phyloP scores from a whole-genome alignment of 331 rosid genomes.

The Stylosanthes scabra region DNA sequence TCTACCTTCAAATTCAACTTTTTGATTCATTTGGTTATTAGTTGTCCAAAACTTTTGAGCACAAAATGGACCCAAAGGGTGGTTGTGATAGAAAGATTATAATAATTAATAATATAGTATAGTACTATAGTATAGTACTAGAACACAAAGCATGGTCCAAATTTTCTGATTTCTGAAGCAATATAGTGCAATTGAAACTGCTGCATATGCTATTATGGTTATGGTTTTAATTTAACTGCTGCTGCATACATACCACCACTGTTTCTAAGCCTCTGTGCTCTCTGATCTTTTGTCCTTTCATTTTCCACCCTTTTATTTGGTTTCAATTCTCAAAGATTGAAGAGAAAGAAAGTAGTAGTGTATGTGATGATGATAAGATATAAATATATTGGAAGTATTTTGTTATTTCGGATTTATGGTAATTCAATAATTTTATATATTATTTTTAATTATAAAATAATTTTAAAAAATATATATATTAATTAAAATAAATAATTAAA shows the following conservation, averaged over 20 bases:
- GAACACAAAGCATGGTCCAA: constrained; percentile 34
- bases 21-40: background rate
- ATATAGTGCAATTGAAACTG: constrained; percentile 13
- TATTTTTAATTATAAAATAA: too few relatives aligned
- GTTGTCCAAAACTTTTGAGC: constrained; percentile 32
- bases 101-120: too few relatives aligned
- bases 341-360: too few relatives aligned
- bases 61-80: constrained; percentile 17
- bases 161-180: background rate
- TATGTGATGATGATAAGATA: too few relatives aligned
- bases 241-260: background rate
- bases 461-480: too few relatives aligned
- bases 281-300: constrained; percentile 35
- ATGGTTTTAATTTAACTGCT: too few relatives aligned
- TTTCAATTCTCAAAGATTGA: constrained; percentile 11
- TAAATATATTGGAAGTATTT: too few relatives aligned
- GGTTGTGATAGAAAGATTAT: background rate
- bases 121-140: too few relatives aligned
- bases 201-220: too few relatives aligned
- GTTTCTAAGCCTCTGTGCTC: constrained; percentile 32
- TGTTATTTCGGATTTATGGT: too few relatives aligned
- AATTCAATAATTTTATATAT: too few relatives aligned
- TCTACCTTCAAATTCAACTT: background rate
- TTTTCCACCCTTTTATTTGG: background rate
- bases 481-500: too few relatives aligned